Evolutionary conservation across 2,329 filamentous ascomycete species (phyloP), one percentile per base, ranked within the genome.

Genomic region (Aspergillus phoenicis): DNA sequence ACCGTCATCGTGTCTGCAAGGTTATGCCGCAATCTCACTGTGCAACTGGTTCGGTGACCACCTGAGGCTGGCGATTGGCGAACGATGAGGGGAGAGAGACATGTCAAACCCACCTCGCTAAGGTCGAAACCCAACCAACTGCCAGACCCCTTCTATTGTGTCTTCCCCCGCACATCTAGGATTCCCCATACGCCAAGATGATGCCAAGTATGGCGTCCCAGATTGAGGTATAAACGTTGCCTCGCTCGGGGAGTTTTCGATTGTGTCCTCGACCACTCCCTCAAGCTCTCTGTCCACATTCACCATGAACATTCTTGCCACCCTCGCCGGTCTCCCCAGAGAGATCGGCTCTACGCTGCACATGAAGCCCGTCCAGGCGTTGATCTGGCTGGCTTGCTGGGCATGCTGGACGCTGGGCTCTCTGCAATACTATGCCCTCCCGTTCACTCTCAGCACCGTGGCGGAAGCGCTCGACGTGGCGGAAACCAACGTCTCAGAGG

Each of bases 381-480:
- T 51, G n/a, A 51, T 51, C 24, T 51, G 47, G 47, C 47, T 51
- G 47, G n/a, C 47, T 13, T 51, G 47, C 28, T 51, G 47, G 47
- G 24, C 47, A 5, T 51, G 47, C 47, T 51, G 47, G 47, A 51
- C 26, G 15, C 13, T 51, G 47, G 47, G 47, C 15, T 51, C 47
- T 6, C n/a, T 51, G 15, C 47, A 51, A 30, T 51, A 51, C n/a
- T 51, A 51, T 17, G 47, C 47, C 3, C 47, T 51, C 4, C 47
- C 47, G n/a, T 51, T 51, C n/a, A 30, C 26, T n/a, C 47, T 51
- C 15, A 51, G 47, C 26, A 17, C 17, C 26, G 47, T 51, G 47
- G 47, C 47, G 7, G 47, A 51, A 28, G 4, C n/a, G 8, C 47
- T 51, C 15, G 7, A 51, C 6, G 47, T 51, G 7, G 26, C 47